Evolutionary conservation across 2,329 filamentous ascomycete species (phyloP), one percentile per base, ranked within the genome.

Genomic region (Beauveria asiatica): DNA sequence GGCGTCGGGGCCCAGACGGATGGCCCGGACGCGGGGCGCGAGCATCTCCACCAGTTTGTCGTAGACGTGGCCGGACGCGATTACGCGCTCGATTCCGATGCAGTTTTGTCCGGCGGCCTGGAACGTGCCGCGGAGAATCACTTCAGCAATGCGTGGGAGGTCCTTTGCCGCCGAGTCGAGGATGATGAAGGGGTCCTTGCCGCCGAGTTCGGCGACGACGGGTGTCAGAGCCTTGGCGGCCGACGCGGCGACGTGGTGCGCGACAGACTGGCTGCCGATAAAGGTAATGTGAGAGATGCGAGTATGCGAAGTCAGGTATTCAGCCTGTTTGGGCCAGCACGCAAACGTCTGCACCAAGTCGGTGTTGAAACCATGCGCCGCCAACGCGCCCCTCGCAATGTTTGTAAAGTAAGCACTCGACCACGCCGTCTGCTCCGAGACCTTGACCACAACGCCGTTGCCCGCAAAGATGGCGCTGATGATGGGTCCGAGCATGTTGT

Each of bases 31-130:
- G 63, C 88, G 86, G 11, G 89, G 87, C 56, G 85, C 82, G 21
- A 99, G 83, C 62, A 85, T 79, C 5, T 79, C 73, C 57, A 96
- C 76, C 23, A 99, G 82, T 60, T 79, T 78, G 63, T 88, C 80
- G 76, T 97, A 96, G 56, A 90, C 80, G n/a, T 76, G 78, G 1
- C 90, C 87, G 17, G 89, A 82, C 25, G 88, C 90, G 66, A 97
- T 87, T 69, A 97, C 87, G 60, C 94, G 89, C 76, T 99, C 94
- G 66, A 97, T 93, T 59, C 94, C 94, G 70, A 99, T 93, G 75
- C 94, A 99, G 76, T 99, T 99, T 74, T 99, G 94, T 1, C 94
- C 94, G 17, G 92, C 88, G 56, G 92, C 92, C 74, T 99, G 94
- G 75, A 97, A 99, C 10, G 90, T 91, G 57, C 93, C 94, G 57